These are phyloP conservation scores for Cenchrus purpureus DNA, from an alignment of 176 grass and related monocot species.

Conservation along the genomic window DNA sequence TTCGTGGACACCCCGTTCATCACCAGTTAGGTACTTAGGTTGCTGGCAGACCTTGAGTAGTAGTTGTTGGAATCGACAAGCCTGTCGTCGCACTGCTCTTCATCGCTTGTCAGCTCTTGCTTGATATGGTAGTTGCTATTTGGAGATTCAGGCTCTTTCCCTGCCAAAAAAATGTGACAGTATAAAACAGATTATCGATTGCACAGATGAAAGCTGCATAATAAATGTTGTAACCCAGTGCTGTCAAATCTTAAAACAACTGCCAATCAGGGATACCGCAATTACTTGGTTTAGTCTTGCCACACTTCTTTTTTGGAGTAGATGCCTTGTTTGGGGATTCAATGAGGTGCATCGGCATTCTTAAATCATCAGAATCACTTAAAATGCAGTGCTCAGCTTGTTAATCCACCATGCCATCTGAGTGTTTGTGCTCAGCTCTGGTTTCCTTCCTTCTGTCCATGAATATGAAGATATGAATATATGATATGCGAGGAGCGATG, in stretches of 20 bases:
- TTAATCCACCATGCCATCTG: neutral
- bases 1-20: conserved; percentile 10
- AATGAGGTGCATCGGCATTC: neutral
- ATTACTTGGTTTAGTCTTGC: conserved; percentile 13
- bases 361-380: neutral
- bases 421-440: neutral
- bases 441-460: too few species aligned
- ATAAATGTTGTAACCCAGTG: neutral
- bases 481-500: too few species aligned
- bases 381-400: conserved; percentile 1
- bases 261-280: neutral
- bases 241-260: neutral
- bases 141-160: conserved; percentile 21
- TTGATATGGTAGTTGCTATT: neutral
- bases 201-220: neutral
- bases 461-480: too few species aligned
- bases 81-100: conserved; percentile 6
- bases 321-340: neutral
- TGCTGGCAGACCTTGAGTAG: conserved; percentile 33
- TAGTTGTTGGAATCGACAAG: conserved; percentile 12
- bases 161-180: conserved; percentile 1
- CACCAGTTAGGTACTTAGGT: neutral
- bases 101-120: neutral
- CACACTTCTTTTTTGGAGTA: conserved; percentile 1
- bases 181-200: neutral